Percentiles rank a stretch among this genome's conserved stretches.
These are phyloP conservation scores for Salvia splendens DNA, from an alignment of 257 asterid genomes.

Conservation along the genomic window DNA sequence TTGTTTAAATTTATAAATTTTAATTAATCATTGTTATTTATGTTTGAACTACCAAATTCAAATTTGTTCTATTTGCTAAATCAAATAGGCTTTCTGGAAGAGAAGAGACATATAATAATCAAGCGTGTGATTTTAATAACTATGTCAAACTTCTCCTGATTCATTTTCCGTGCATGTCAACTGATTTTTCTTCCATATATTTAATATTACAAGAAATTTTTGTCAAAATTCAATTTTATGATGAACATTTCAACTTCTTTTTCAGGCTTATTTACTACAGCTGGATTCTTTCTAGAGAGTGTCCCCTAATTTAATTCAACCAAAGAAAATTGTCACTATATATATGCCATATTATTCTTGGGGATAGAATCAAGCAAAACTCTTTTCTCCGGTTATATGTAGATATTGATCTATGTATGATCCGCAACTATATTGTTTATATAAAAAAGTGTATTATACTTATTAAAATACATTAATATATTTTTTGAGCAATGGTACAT, in stretches of 20 bases:
- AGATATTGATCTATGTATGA: too few relatives aligned
- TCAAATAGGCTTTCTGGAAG: constrained; percentile 9
- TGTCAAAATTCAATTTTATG: background rate
- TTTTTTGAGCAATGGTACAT: too few relatives aligned
- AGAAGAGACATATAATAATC: background rate
- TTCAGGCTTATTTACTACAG: background rate
- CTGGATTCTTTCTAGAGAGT: background rate
- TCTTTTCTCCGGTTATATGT: too few relatives aligned
- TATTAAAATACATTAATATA: too few relatives aligned
- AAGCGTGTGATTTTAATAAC: background rate
- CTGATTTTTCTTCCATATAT: too few relatives aligned
- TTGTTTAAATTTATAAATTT: constrained; percentile 5
- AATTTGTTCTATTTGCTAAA: background rate
- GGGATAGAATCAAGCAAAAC: too few relatives aligned
- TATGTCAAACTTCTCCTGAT: too few relatives aligned
- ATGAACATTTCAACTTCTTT: background rate
- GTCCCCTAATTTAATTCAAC: background rate
- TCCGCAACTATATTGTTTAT: too few relatives aligned
- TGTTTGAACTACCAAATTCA: background rate
- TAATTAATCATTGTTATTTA: constrained; percentile 23
- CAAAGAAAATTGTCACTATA: background rate
- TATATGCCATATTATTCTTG: too few relatives aligned
- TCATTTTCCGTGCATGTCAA: background rate
- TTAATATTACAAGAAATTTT: too few relatives aligned
- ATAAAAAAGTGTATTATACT: too few relatives aligned